Evolutionary conservation across 352 stramenopile species (phyloP).

Genomic region (Peronosclerospora sorghi): DNA sequence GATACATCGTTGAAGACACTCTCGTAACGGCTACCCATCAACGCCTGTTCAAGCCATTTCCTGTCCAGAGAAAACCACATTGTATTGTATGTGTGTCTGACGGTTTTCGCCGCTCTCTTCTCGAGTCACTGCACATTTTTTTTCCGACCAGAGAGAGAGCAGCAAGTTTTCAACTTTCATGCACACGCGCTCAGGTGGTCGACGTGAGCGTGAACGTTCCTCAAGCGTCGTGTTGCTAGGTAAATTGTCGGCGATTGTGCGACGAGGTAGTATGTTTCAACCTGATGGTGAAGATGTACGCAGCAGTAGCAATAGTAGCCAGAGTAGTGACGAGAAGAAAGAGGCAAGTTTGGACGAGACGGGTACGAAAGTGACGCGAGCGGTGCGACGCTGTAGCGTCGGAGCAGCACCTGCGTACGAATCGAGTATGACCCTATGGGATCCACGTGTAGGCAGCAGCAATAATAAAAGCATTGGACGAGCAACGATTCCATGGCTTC

Average conservation of each 20-base stretch:
- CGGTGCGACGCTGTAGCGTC: conserved; percentile 9
- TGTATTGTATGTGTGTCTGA: conserved; percentile 1
- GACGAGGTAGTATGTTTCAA: conserved; percentile 27
- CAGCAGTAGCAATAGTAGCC: conserved; percentile 9
- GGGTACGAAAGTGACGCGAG: neutral
- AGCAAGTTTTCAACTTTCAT: conserved; percentile 5
- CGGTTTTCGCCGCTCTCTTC: conserved; percentile 13
- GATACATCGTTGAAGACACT: conserved; percentile 4
- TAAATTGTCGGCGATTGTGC: conserved; percentile 42
- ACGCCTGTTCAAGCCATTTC: neutral
- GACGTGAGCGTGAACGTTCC: conserved; percentile 20
- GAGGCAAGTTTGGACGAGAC: conserved; percentile 8
- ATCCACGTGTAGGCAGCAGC: conserved; percentile 4
- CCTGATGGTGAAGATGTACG: conserved; percentile 14
- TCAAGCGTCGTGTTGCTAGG: conserved; percentile 34
- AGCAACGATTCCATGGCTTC: conserved; percentile 15
- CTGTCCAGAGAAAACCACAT: conserved; percentile 6
- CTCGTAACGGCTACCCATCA: neutral
- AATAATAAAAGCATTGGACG: conserved; percentile 1
- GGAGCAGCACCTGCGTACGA: conserved; percentile 5
- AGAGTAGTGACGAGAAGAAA: conserved; percentile 11
- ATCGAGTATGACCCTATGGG: conserved; percentile 18
- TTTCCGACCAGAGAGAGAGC: neutral
- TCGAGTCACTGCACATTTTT: neutral
- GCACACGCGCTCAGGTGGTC: conserved; percentile 21